Base-by-base conservation (phyloP, 345 rosid species). In the Euphorbia pulcherrima region DNA sequence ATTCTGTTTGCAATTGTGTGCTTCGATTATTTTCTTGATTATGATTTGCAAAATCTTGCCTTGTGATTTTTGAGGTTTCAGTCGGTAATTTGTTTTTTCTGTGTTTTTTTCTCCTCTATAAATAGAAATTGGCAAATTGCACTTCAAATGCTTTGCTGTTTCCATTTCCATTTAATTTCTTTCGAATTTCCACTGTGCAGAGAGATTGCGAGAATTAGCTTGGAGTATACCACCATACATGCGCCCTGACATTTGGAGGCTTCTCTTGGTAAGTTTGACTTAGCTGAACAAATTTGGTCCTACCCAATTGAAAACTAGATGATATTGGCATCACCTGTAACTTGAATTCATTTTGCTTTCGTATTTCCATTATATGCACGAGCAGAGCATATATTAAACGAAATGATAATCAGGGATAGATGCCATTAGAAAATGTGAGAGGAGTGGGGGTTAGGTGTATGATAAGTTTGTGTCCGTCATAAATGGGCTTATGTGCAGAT, bases 181-280 rank as follows among this genome's bases (percentile, higher is more conserved):
- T 65, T 9, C 46, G 18, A 61, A 64, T 58, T 41, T 58, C 61
- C 48, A 2, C 64, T 73, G 5, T 78, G 79, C 83, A 94, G 99
- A 94, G 63, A 88, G 82, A 74, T 76, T 94, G 78, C 96, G 92
- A 2, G 97, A 89, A 74, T 70, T 94, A 69, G 91, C 97, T 40
- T 94, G 99, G 99, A 94, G 92, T 76, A 76, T 94, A 37, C 97
- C 99, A 67, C 86, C 90, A 62, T 87, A 89, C 61, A 91, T 91
- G 96, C 89, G 99, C 18, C 95, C 97, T 29, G 81, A 75, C 20
- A 83, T 88, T 44, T 94, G 99, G 99, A 85, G 92, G 79, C 96
- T 94, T 83, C 93, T 94, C 75, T 82, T 91, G 97, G 99, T 91
- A 83, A 68, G 93, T 72, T 79, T 71, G 51, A 26, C 65, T 14